A percentile compares a stretch with the other conserved stretches of the same genome.
Conservation (phyloP, 768 basidiomycete species). For the Rhodosporidiobolus odoratus region DNA sequence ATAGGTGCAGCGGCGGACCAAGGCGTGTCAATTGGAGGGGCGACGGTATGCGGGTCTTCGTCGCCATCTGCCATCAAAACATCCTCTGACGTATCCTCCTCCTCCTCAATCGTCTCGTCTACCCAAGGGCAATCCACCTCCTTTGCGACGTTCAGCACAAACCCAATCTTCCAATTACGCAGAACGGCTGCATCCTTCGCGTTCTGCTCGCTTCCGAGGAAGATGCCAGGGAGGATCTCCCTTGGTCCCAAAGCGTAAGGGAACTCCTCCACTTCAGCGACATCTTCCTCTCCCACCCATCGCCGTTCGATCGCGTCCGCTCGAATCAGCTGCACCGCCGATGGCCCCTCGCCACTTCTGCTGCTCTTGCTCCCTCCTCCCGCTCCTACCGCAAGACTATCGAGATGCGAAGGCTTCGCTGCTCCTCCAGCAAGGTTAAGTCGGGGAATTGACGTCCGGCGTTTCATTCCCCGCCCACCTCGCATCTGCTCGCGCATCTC, state of each 20-base stretch:
- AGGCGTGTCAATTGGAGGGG: no score
- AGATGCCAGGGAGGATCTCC: slow-evolving; percentile 76
- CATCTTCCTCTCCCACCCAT: background rate
- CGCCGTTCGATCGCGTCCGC: slow-evolving; percentile 1
- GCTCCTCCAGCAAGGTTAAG: slow-evolving; percentile 28
- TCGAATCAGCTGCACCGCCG: slow-evolving; percentile 29
- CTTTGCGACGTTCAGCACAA: slow-evolving; percentile 87
- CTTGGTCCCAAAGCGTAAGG: slow-evolving; percentile 77
- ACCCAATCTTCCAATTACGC: slow-evolving; percentile 64
- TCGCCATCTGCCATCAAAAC: background rate
- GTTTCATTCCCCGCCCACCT: slow-evolving; percentile 39
- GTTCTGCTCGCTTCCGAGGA: slow-evolving; percentile 83
- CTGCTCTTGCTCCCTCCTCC: background rate
- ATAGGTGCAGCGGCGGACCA: no score
- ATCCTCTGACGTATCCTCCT: background rate
- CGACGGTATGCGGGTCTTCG: background rate
- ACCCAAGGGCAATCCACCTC: slow-evolving; percentile 57
- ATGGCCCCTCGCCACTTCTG: background rate
- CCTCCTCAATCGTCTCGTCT: slow-evolving; percentile 13
- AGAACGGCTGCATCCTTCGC: slow-evolving; percentile 73
- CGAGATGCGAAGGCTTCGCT: background rate
- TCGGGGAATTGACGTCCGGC: slow-evolving; percentile 39
- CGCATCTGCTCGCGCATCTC: slow-evolving; percentile 40
- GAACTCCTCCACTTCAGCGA: slow-evolving; percentile 36
- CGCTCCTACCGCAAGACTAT: slow-evolving; percentile 4